These are phyloP conservation scores for Amyloporia xantha DNA, from an alignment of 768 basidiomycete genomes.

Conservation along the genomic window DNA sequence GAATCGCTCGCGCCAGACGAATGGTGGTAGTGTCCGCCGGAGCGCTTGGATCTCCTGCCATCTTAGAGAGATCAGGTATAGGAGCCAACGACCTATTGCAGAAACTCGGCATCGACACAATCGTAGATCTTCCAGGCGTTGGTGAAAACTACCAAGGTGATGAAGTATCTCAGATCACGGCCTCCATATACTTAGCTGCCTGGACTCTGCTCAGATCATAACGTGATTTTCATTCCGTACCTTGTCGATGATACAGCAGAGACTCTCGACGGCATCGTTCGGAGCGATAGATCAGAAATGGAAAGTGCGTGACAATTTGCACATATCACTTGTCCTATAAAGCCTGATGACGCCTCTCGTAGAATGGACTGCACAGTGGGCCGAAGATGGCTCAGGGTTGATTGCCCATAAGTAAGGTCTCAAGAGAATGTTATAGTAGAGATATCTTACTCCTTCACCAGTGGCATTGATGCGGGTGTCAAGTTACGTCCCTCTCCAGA, in stretches of 20 bases:
- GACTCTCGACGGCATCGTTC: slow-evolving; percentile 17
- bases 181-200: not conserved
- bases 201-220: slow-evolving; percentile 8
- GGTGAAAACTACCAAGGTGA: slow-evolving; percentile 34
- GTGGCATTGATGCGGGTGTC: slow-evolving; percentile 18
- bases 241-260: slow-evolving; percentile 10
- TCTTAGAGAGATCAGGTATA: slow-evolving; percentile 51
- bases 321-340: not conserved
- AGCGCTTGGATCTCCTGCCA: slow-evolving; percentile 38
- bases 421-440: not conserved
- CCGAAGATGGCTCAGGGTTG: slow-evolving; percentile 35
- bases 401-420: slow-evolving; percentile 45
- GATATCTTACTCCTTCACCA: slow-evolving; percentile 19
- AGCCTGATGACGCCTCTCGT: not conserved
- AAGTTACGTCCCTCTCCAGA: slow-evolving; percentile 17
- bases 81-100: slow-evolving; percentile 28
- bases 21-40: slow-evolving; percentile 36
- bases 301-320: slow-evolving; percentile 12
- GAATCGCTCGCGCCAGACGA: slow-evolving; percentile 24
- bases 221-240: slow-evolving; percentile 9
- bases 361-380: slow-evolving; percentile 32
- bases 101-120: slow-evolving; percentile 23
- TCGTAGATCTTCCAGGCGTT: slow-evolving; percentile 36
- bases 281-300: slow-evolving; percentile 10
- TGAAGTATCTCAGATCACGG: not conserved